Base-by-base conservation (phyloP, 495 filamentous ascomycete genomes). In the Hypomontagnella monticulosa region DNA sequence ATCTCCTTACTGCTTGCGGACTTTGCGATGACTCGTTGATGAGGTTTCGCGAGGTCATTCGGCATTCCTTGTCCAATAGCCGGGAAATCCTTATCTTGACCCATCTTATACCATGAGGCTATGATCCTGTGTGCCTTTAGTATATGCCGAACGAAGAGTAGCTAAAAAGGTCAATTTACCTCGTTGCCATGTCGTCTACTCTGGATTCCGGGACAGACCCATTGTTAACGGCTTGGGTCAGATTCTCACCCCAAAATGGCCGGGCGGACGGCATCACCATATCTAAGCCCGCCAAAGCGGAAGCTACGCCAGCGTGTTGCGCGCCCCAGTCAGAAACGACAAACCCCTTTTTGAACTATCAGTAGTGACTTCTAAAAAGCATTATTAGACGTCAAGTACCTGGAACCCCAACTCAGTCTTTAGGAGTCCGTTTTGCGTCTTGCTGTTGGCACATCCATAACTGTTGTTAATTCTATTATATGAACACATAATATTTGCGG, bases 401-500 rank as follows among this genome's bases (percentile, higher is more conserved):
- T 86, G 78, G 70, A 88, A 89, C 0, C 84, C 87, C 0, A 92
- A 76, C 63, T 91, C 87, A 1, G 77, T 79, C 65, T 91, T 92
- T 4, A 92, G 74, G 1, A 91, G 66, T 0, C 83, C 83, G 64
- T 88, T 89, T 41, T 87, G 78, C 0, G 79, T 71, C 38, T 89
- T 84, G 55, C 80, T 83, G 68, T 90, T 90, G 62, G 85, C 77
- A 59, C 88, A 92, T 4, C 84, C 83, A 54, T 88, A 88, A 1
- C 83, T 87, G 37, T 85, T 85, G 67, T 91, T 91, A 32, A 91
- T 50, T 7, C 86, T 81, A 44, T 90, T 83, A 62, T 92, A 92
- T 3, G 86, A 88, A 74, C 88, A 91, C 87, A 91, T 91, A 41
- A 90, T 78, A 43, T 79, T 84, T 1, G 81, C 87, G 3, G 81